Percentiles rank a stretch among this genome's conserved stretches.
Evolutionary conservation across 441 rosid genomes (phyloP).

Genomic region (Populus hybrid): DNA sequence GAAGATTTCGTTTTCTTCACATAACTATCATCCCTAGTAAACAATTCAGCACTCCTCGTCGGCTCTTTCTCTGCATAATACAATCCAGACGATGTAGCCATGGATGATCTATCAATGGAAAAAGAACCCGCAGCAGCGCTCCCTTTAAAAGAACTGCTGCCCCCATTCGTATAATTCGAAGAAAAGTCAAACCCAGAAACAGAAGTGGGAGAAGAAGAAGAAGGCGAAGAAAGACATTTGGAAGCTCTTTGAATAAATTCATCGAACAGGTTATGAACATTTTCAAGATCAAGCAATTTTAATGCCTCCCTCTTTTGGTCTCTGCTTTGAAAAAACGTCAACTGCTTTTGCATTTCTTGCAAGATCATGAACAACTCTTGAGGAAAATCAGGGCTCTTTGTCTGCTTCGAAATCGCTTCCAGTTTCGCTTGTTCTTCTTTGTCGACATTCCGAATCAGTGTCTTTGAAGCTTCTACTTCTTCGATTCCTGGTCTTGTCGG

Average conservation of each 20-base stretch:
- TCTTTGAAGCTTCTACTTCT: conserved; percentile 70
- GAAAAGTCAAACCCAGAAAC: conserved; percentile 22
- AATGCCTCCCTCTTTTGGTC: conserved; percentile 77
- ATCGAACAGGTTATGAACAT: conserved; percentile 61
- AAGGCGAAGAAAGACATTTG: conserved; percentile 41
- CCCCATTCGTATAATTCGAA: conserved; percentile 26
- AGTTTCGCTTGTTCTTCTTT: conserved; percentile 63
- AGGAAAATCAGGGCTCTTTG: conserved; percentile 48
- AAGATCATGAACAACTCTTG: conserved; percentile 63
- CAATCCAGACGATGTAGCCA: conserved; percentile 23
- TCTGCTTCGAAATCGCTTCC: conserved; percentile 53
- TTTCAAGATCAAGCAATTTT: conserved; percentile 75
- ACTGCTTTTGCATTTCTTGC: conserved; percentile 68
- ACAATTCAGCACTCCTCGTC: conserved; percentile 32
- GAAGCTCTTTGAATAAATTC: conserved; percentile 87
- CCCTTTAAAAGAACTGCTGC: conserved; percentile 13
- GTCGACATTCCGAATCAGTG: conserved; percentile 65
- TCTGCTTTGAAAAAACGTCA: conserved; percentile 47
- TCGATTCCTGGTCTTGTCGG: conserved; percentile 73
- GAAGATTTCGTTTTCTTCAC: conserved; percentile 55
- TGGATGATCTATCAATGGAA: conserved; percentile 16
- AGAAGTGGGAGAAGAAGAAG: conserved; percentile 22
- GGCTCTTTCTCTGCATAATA: conserved; percentile 26
- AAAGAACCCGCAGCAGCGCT: background rate
- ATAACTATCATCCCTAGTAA: conserved; percentile 73